Evolutionary conservation across 78 protist genomes (phyloP), one percentile per base, ranked within the genome.

Genomic region (Fonticula alba): DNA sequence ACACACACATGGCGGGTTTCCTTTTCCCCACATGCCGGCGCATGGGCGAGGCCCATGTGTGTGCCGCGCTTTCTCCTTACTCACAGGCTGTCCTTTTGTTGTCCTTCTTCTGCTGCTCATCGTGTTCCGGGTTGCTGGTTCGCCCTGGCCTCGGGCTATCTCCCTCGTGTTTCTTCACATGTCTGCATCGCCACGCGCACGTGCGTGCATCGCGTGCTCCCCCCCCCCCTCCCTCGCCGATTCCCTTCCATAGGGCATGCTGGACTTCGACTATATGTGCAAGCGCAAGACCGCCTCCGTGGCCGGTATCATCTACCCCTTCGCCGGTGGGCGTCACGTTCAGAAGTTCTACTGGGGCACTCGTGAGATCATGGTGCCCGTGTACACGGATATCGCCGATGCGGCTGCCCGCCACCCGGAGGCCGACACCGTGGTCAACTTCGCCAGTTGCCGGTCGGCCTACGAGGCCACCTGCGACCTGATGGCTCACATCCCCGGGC

Each of bases 211-310:
- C n/a, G n/a, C n/a, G n/a, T n/a, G n/a, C n/a, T n/a, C n/a, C n/a
- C n/a, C n/a, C n/a, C n/a, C n/a, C n/a, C n/a, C n/a, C n/a, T n/a
- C n/a, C n/a, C n/a, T n/a, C 7, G 24, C 7, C 7, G 24, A 43
- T 43, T 7, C 7, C 11, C 49, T 43, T 11, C 24, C 11, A 14
- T 43, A 13, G 20, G 56, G 56, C 56, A 51, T 51, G 94, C 88
- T 91, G 32, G 97, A 91, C 79, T 91, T 91, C 56, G 97, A 91
- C 82, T 70, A 59, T 67, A 66, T 81, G 35, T 75, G 87, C 60
- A 52, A 68, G 51, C 78, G 94, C 27, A 78, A 69, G 33, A 65
- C 35, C 35, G 84, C 91, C 31, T 85, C 92, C 6, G 94, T 91
- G 11, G 92, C 88, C 14, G 91, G 78, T 62, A 68, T 84, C 62